Evolutionary conservation across 116 monocot species (phyloP).

Genomic region (Iris pallida): DNA sequence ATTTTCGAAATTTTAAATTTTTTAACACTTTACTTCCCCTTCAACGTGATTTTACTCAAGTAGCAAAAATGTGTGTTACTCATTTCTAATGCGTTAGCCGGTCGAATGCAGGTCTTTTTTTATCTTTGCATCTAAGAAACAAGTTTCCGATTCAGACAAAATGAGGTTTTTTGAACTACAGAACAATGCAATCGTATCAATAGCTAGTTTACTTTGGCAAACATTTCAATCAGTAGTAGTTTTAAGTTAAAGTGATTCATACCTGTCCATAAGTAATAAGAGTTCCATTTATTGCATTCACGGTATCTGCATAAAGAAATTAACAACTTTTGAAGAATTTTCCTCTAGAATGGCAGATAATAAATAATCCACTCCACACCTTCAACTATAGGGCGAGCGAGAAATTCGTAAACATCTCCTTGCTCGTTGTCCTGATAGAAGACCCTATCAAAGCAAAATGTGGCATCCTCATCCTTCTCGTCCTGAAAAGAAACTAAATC

Average conservation of each 20-base stretch:
- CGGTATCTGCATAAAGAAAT: constrained; percentile 36
- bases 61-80: background rate
- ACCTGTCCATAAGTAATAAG: constrained; percentile 86
- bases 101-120: no score
- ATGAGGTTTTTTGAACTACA: no score
- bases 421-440: constrained; percentile 69
- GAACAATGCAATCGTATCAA: no score
- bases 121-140: no score
- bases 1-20: no score
- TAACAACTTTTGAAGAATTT: background rate
- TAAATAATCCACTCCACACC: constrained; percentile 25
- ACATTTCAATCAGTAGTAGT: no score
- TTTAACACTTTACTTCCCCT: no score
- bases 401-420: constrained; percentile 62
- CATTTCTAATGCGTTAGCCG: no score
- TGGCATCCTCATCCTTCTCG: constrained; percentile 68
- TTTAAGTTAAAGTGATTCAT: no score
- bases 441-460: constrained; percentile 73
- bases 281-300: constrained; percentile 69
- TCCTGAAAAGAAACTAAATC: constrained; percentile 28
- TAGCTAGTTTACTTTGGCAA: no score
- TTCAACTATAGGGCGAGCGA: constrained; percentile 53
- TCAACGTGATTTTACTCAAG: no score
- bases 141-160: no score
- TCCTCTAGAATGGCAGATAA: background rate